Base-by-base conservation (phyloP, 306 rosid genomes). In the Canavalia gladiata region DNA sequence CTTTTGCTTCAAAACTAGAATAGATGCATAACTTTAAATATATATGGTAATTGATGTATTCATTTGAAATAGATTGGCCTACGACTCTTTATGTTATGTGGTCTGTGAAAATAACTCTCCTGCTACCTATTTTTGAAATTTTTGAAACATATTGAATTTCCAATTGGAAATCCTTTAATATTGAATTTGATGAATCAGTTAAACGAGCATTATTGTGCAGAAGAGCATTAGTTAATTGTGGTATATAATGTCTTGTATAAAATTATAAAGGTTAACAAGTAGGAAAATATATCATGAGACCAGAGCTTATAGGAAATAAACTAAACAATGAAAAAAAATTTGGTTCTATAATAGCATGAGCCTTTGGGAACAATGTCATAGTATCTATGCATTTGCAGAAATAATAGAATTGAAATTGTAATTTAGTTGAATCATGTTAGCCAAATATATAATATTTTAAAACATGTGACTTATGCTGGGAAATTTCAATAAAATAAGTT, bases 171-270 rank as follows among this genome's bases (percentile, higher is more conserved):
- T 89, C 98, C 97, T 75, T 90, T 91, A 29, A 92, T 87, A 35
- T 92, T 92, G 91, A 94, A 90, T 88, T 87, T 94, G 91, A 90
- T 18, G 25, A 91, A 75, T 84, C 91, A 52, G 82, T 85, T 59
- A 97, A 89, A 29, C 54, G 84, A 60, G 77, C 80, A 70, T 94
- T 94, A 75, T 92, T 86, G 76, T 94, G 92, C 79, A 94, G 77
- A 25, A 94, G 49, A 47, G 77, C 94, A 64, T 87, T 76, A 45
- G 97, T 87, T 83, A 94, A 83, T 81, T 94, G 98, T 3, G 97
- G 97, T 66, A 92, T 90, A 79, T 94, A 94, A 63, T 94, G 98
- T 74, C 98, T 97, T 94, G 87, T n/a, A 41, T 35, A n/a, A 55
- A 41, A 30, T 6, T 12, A 13, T 31, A 41, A 4, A 81, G n/a